phyloP scores from a whole-genome alignment of 2,329 filamentous ascomycete genomes.

The Fonsecaea monophora region DNA sequence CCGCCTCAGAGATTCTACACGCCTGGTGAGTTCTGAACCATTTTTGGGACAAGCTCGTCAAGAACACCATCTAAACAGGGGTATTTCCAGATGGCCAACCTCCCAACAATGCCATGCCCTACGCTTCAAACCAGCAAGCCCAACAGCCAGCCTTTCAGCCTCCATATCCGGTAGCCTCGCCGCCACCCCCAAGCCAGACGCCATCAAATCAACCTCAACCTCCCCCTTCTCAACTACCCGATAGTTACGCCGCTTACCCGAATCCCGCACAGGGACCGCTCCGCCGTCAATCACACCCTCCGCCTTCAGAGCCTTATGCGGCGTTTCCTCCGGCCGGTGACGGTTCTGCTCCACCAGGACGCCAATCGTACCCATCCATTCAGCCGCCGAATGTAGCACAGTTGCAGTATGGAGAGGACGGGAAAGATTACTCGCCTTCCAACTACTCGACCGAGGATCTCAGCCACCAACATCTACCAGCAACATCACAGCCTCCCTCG shows the following conservation, averaged over 20 bases:
- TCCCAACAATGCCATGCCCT: conserved; percentile 40
- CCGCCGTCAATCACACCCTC: conserved; percentile 34
- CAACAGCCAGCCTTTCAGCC: conserved; percentile 43
- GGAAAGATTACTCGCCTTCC: conserved; percentile 49
- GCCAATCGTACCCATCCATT: conserved; percentile 25
- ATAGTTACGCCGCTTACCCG: conserved; percentile 50
- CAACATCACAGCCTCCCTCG: conserved; percentile 18
- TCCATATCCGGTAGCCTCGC: conserved; percentile 50
- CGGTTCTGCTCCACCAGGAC: conserved; percentile 29
- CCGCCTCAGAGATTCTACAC: conserved; percentile 71
- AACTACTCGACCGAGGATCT: conserved; percentile 47
- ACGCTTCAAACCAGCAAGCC: conserved; percentile 28
- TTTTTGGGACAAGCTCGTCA: conserved; percentile 11
- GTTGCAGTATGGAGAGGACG: conserved; percentile 41
- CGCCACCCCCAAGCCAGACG: conserved; percentile 61
- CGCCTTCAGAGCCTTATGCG: conserved; percentile 58
- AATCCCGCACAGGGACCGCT: conserved; percentile 17
- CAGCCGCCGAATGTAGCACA: conserved; percentile 41
- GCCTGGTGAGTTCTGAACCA: conserved; percentile 55
- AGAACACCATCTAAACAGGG: conserved; percentile 23
- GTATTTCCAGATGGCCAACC: conserved; percentile 42
- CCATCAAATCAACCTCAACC: conserved; percentile 43
- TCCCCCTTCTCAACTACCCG: conserved; percentile 31
- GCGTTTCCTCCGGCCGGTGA: conserved; percentile 43
- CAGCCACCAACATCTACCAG: conserved; percentile 19